Evolutionary conservation across 768 basidiomycete species (phyloP), one percentile per base, ranked within the genome.

Genomic region (Tulasnella sp.): DNA sequence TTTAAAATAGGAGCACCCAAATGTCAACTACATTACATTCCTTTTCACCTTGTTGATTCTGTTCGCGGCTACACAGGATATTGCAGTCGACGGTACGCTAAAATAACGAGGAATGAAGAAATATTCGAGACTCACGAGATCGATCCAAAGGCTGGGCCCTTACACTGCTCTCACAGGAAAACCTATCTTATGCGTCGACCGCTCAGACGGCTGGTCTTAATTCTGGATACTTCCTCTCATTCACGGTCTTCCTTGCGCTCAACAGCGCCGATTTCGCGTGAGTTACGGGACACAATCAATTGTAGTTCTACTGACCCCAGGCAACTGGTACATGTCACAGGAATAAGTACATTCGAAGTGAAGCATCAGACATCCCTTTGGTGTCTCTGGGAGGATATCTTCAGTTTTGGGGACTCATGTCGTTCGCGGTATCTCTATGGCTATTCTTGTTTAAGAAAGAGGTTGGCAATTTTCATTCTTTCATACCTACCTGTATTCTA

Each of bases 121-220:
- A 10, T 1, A 8, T 46, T 9, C 22, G 2, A 21, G 4, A 9
- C 7, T 24, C 30, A 17, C n/a, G 24, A 12, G 19, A 7, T 52
- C 5, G 19, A n/a, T 34, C 17, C n/a, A n/a, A 49, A n/a, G 59
- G 75, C 44, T 77, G 75, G 75, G 75, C 75, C 4, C 65, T 77
- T 4, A 75, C 73, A 1, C 69, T 77, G 31, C 81, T 99, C 49
- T 98, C 94, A 1, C 83, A 89, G 62, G 92, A 92, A 63, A 93
- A 92, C 67, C 72, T 98, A 38, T 91, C 93, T 17, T 99, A 93
- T 67, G 96, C 96, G 2, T 96, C 92, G 17, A 98, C 93, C 5
- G 97, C 94, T 60, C 96, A 99, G 70, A 98, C 96, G 0, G 90
- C 98, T 61, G 96, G 96, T 11, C 76, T 99, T 24, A 97, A 94